These are phyloP conservation scores for Phytophthora sp. DNA, from an alignment of 352 stramenopile species.

Conservation along the genomic window DNA sequence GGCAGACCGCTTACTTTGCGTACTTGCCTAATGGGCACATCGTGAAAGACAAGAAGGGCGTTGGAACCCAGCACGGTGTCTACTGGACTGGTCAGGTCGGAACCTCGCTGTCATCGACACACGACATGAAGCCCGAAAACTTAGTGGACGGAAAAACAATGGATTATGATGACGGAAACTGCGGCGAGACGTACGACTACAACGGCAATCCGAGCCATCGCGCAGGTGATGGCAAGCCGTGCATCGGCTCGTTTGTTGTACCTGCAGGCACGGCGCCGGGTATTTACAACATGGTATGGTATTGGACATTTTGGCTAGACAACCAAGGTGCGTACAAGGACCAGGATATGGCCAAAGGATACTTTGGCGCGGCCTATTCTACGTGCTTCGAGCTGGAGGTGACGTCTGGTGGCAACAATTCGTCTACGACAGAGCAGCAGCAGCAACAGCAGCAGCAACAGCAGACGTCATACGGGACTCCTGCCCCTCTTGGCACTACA, in stretches of 20 bases:
- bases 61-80: constrained; percentile 61
- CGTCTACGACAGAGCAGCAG: not conserved
- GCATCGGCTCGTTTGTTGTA: constrained; percentile 60
- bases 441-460: not conserved
- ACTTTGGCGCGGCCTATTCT: constrained; percentile 73
- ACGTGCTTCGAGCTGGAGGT: constrained; percentile 71
- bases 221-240: constrained; percentile 64
- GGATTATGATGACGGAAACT: constrained; percentile 70
- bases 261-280: constrained; percentile 47
- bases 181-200: constrained; percentile 55
- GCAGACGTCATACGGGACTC: no score
- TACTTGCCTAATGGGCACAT: constrained; percentile 71
- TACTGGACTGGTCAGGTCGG: constrained; percentile 64
- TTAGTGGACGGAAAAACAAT: constrained; percentile 52
- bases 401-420: not conserved
- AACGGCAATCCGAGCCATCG: constrained; percentile 48
- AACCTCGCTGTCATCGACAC: constrained; percentile 48
- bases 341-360: constrained; percentile 52
- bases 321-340: constrained; percentile 56
- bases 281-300: constrained; percentile 74
- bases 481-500: not conserved
- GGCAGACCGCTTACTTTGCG: constrained; percentile 50
- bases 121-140: constrained; percentile 51
- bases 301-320: constrained; percentile 73
- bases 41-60: constrained; percentile 71